Base-by-base conservation (phyloP, 352 stramenopile species). In the Pythium scleroteichum region DNA sequence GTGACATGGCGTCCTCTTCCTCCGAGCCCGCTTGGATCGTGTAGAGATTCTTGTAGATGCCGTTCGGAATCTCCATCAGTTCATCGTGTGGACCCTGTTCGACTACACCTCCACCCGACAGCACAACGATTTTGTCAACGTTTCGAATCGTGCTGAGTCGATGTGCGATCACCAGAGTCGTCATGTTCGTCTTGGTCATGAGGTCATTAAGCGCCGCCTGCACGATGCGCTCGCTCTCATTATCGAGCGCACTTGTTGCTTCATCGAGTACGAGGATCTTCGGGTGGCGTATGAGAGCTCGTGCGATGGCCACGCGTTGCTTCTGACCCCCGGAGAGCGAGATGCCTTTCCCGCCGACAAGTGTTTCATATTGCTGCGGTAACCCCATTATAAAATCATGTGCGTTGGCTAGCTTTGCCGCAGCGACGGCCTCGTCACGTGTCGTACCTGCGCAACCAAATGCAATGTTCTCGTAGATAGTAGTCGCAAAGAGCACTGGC, bases 141-240 rank as follows among this genome's bases (percentile, higher is more conserved):
- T 67, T 69, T 3, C 79, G 75, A n/a, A 92, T 66, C 29, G 75
- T 76, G n/a, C 53, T 92, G 23, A 98, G 72, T 13, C 96, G 81
- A 69, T 98, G 94, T 0, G 96, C 96, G 59, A 98, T 97, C 47
- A 98, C 88, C 20, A 98, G 68, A 17, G 85, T 97, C 4, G 93
- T 98, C 26, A 80, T 85, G 14, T 74, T 71, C 0, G 69, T 82
- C 64, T 70, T 72, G 55, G 51, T 67, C 65, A 71, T 72, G 33
- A 73, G 69, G 53, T 53, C 66, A 48, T 94, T 78, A 10, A 96
- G 73, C 19, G 87, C 82, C 0, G 66, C 61, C 48, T 96, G 89
- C 4, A 97, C 88, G 13, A 92, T 67, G 8, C 71, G 57, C 64
- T 97, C 90, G 65, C 75, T 90, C 52, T 90, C 75, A 9, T 68